Evolutionary conservation across 2,329 filamentous ascomycete genomes (phyloP), one percentile per base, ranked within the genome.

Genomic region (Aspergillus clavatus): DNA sequence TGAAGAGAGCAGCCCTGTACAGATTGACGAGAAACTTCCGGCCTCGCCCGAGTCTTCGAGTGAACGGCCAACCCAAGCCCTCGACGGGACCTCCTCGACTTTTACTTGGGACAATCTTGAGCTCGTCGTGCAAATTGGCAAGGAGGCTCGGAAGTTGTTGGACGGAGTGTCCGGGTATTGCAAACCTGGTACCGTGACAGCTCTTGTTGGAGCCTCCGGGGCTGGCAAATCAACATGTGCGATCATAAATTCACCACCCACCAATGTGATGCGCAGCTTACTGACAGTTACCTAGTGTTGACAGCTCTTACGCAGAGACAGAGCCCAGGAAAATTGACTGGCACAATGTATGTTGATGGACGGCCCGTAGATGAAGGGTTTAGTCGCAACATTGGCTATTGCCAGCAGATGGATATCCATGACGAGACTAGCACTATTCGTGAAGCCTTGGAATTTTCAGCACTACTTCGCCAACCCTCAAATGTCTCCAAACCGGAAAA

Each of bases 151-250:
- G 16, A 73, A 77, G 55, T 69, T 86, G 1, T 67, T 86, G 38
- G 79, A 85, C 58, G 74, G 81, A 2, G 79, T 89, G 40, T 80
- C 74, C 46, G 87, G 87, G 0, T 89, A 86, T 54, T 85, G 81
- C 5, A 87, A 86, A 58, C 86, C 86, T 0, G 86, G 87, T 5
- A 71, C 83, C 23, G 78, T 91, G 73, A 79, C 86, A n/a, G 87
- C 87, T 0, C 72, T 91, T 0, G 84, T 90, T 68, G 87, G 87
- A 24, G 83, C 84, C 1, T 86, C 80, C 5, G 85, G 84, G 18
- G 86, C 87, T 6, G 87, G 87, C 7, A 90, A 90, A 66, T 65
- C 61, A 11, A 65, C 62, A 14, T 50, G 62, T 65, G 54, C 54
- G 60, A 33, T 16, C 7, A 14, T 42, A 26, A n/a, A 6, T 28